A percentile compares a stretch with the other conserved stretches of the same genome.
Evolutionary conservation across 1,139 yeast species (phyloP).

Genomic region (Pichia sp.): DNA sequence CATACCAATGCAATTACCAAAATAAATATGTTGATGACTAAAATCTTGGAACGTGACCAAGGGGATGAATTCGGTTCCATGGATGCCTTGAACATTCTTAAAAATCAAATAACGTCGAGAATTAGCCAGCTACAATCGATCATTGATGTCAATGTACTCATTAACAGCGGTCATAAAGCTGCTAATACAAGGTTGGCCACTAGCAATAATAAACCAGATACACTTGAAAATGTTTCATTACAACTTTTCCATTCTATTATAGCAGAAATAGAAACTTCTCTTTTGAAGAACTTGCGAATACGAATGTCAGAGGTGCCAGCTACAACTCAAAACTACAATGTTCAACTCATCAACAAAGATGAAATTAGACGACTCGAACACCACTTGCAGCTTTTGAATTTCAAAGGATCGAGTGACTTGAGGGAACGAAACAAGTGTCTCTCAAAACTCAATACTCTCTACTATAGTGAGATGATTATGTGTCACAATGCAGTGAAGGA

Average conservation of each 20-base stretch:
- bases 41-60: conserved; percentile 10
- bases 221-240: conserved; percentile 1
- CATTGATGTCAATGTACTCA: no score
- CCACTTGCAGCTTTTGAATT: conserved; percentile 22
- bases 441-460: conserved; percentile 20
- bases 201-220: no score
- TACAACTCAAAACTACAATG: conserved; percentile 12
- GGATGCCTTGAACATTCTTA: conserved; percentile 17
- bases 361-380: conserved; percentile 24
- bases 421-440: conserved; percentile 19
- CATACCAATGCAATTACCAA: conserved; percentile 20
- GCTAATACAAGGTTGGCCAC: no score
- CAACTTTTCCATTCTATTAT: conserved; percentile 6
- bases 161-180: no score
- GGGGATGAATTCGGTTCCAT: conserved; percentile 18
- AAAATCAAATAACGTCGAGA: conserved; percentile 18
- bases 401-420: conserved; percentile 19
- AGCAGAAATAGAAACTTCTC: conserved; percentile 12
- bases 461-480: conserved; percentile 24
- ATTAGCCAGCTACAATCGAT: conserved; percentile 17
- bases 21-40: conserved; percentile 15
- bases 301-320: conserved; percentile 10
- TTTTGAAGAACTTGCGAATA: conserved; percentile 21
- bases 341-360: conserved; percentile 20
- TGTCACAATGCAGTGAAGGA: conserved; percentile 23